Percentiles rank a stretch among this genome's conserved stretches.
phyloP scores from a whole-genome alignment of 306 rosid genomes.

The Sindora glabra region DNA sequence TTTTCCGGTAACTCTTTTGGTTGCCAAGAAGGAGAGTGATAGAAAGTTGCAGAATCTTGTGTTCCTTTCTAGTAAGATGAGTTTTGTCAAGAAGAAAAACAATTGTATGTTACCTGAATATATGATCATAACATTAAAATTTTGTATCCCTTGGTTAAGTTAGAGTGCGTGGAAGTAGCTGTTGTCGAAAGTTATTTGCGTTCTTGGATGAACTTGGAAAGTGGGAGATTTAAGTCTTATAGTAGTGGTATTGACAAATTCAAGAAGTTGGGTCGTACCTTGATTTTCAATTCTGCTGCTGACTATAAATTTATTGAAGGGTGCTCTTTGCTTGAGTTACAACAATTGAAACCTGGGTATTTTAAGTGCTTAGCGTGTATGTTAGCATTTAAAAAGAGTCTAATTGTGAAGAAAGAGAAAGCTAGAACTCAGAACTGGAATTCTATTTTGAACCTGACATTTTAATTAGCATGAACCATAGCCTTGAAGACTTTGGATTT shows the following conservation, averaged over 20 bases:
- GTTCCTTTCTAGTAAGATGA: not conserved
- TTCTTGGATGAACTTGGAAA: too few species aligned
- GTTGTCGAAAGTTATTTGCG: too few species aligned
- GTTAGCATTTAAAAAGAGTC: not conserved
- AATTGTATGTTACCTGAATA: not conserved
- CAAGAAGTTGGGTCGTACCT: too few species aligned
- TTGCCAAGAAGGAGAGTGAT: not conserved
- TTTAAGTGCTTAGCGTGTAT: not conserved
- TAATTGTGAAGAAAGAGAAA: not conserved
- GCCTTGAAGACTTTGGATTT: not conserved
- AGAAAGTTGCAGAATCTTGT: not conserved
- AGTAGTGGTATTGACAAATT: too few species aligned
- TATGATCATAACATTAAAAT: not conserved
- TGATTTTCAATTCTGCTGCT: too few species aligned
- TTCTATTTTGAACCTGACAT: not conserved
- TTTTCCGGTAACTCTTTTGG: not conserved
- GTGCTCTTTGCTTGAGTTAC: not conserved
- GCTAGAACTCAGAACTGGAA: not conserved
- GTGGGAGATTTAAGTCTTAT: too few species aligned
- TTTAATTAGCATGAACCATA: not conserved
- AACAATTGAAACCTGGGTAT: not conserved
- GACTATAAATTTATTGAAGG: too few species aligned
- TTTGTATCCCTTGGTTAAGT: not conserved
- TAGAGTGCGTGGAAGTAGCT: not conserved
- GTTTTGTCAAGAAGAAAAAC: not conserved